A percentile compares a stretch with the other conserved stretches of the same genome.
Evolutionary conservation across 257 asterid genomes (phyloP).

Genomic region (Linaria vulgaris): DNA sequence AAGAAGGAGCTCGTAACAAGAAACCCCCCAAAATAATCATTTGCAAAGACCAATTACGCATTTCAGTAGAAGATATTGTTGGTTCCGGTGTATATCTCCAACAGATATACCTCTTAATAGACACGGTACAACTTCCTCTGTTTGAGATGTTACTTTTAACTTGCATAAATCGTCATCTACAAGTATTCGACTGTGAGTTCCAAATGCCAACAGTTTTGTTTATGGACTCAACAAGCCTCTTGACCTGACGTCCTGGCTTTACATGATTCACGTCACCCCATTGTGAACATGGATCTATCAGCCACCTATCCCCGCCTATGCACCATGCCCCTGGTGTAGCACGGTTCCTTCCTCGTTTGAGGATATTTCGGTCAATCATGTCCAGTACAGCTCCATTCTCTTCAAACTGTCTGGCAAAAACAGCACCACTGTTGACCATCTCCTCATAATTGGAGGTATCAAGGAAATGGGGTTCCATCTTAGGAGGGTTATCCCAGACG

Average conservation of each 20-base stretch:
- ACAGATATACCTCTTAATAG: background rate
- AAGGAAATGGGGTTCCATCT: slow-evolving; percentile 89
- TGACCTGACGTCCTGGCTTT: slow-evolving; percentile 63
- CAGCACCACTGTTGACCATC: slow-evolving; percentile 84
- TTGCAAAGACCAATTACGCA: slow-evolving; percentile 30
- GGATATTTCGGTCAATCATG: slow-evolving; percentile 73
- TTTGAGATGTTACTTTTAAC: background rate
- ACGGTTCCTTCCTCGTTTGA: slow-evolving; percentile 58
- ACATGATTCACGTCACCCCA: slow-evolving; percentile 85
- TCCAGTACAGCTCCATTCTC: slow-evolving; percentile 63
- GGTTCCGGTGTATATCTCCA: slow-evolving; percentile 27
- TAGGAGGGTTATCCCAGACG: slow-evolving; percentile 95
- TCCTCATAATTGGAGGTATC: slow-evolving; percentile 52
- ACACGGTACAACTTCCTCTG: background rate
- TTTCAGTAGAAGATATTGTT: too few species aligned
- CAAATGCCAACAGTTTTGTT: slow-evolving; percentile 47
- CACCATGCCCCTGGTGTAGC: slow-evolving; percentile 98
- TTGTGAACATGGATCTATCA: slow-evolving; percentile 77
- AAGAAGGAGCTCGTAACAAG: slow-evolving; percentile 26
- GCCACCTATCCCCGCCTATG: slow-evolving; percentile 61
- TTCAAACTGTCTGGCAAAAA: slow-evolving; percentile 82
- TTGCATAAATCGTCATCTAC: slow-evolving; percentile 41
- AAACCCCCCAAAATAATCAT: slow-evolving; percentile 40
- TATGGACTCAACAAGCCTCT: slow-evolving; percentile 49
- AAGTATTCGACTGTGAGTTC: slow-evolving; percentile 53